Evolutionary conservation across 2,329 filamentous ascomycete genomes (phyloP).

Genomic region (Fusarium denticulatum): DNA sequence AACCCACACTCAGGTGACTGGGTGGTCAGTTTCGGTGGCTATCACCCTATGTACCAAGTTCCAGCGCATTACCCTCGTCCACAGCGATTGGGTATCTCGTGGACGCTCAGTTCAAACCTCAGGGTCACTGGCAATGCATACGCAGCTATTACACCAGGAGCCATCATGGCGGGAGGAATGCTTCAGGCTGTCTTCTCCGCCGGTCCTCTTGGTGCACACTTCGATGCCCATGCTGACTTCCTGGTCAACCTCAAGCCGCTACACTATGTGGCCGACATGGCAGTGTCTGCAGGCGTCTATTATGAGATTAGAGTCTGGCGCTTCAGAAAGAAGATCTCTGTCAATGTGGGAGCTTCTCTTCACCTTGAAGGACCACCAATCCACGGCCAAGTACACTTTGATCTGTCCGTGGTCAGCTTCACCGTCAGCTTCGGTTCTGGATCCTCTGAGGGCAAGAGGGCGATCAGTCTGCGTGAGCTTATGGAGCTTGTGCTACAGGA

Average conservation of each 20-base stretch:
- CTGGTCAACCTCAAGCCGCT: background rate
- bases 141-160: background rate
- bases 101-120: background rate
- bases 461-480: background rate
- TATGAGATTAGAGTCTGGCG: background rate
- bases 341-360: fast-evolving
- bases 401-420: fast-evolving
- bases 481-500: background rate
- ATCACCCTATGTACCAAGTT: background rate
- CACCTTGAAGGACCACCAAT: background rate
- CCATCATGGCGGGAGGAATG: background rate
- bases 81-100: background rate
- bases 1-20: background rate
- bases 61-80: background rate
- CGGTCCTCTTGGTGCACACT: background rate
- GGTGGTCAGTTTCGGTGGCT: background rate
- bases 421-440: background rate
- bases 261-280: background rate
- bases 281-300: background rate
- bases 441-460: fast-evolving
- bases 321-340: background rate
- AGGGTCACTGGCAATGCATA: background rate
- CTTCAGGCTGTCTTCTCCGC: background rate
- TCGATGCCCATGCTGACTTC: background rate
- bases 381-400: background rate